Evolutionary conservation across 768 basidiomycete genomes (phyloP), one percentile per base, ranked within the genome.

Genomic region (Coprinopsis cinerea): DNA sequence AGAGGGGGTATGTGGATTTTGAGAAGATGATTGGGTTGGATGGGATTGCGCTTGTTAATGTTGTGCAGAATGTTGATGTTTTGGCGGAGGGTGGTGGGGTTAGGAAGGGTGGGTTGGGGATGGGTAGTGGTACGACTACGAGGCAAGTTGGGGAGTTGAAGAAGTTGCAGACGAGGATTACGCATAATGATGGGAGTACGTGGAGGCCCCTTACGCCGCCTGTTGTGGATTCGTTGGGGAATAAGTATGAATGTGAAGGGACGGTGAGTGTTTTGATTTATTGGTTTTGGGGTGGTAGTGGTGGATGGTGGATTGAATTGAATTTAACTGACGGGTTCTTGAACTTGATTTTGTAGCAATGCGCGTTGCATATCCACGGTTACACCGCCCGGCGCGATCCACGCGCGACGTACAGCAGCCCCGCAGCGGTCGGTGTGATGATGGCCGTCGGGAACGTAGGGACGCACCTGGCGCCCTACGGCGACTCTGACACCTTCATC

Each of bases 391-490:
- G 96, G 22, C 70, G 71, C 5, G 96, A 98, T 59, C 83, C 92
- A 4, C 78, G 90, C 44, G 91, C 94, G 0, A 97, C 95, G 0
- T 98, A 87, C 67, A 94, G 90, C 60, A 94, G 85, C 34, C 93
- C 96, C 0, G 85, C 92, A 3, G 82, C 93, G 14, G 85, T 92
- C 9, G 96, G 96, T 11, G 74, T 99, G 11, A 77, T 99, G 67
- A 89, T 99, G 79, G 96, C 88, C 1, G 93, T 97, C 39, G 96
- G 96, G 6, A 98, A 92, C 58, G 94, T 99, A 13, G 96, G 96
- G 34, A 86, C 92, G 54, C 61, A 69, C 1, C 79, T 99, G 1
- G 82, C 79, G 0, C 70, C 82, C 0, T 99, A 99, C 68, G 76
- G 73, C 2, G 88, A 97, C 25, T 83, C 85, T 53, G 95, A 98